These are phyloP conservation scores for Verticillium longisporum DNA, from an alignment of 2,329 filamentous ascomycete species.

Conservation along the genomic window DNA sequence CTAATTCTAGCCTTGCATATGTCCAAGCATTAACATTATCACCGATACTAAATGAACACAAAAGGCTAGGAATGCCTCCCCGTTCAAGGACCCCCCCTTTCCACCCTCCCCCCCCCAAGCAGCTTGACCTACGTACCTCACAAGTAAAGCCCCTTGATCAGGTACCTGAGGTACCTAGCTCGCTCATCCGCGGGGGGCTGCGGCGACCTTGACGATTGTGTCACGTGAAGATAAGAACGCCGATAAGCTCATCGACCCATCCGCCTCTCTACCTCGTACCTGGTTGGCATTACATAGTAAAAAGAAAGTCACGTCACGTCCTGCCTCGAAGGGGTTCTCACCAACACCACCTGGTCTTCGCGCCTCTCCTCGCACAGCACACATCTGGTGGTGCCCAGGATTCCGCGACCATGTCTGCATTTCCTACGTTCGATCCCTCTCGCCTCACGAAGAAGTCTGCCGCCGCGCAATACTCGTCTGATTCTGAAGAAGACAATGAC, in stretches of 20 bases:
- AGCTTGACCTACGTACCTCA: too few species aligned
- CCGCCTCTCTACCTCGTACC: not conserved
- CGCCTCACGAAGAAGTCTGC: constrained; percentile 45
- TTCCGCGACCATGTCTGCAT: constrained; percentile 21
- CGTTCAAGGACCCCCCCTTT: too few species aligned
- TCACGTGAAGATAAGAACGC: constrained; percentile 25
- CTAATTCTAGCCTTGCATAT: too few species aligned
- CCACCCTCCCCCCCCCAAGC: too few species aligned
- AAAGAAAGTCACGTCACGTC: not conserved
- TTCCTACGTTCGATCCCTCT: constrained; percentile 34
- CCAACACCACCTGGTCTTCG: not conserved
- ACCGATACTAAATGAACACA: too few species aligned
- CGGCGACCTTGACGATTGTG: too few species aligned
- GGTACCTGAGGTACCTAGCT: too few species aligned
- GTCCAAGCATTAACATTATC: too few species aligned
- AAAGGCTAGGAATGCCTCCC: too few species aligned
- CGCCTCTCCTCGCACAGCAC: not conserved
- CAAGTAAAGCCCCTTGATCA: too few species aligned
- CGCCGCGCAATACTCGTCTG: constrained; percentile 49
- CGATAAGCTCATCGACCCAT: not conserved
- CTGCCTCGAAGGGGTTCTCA: not conserved
- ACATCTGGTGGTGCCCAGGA: not conserved
- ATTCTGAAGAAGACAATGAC: constrained; percentile 37
- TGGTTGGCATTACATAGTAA: not conserved
- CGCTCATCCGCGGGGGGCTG: too few species aligned